Percentiles rank a stretch among this genome's conserved stretches.
These are phyloP conservation scores for Tylopilus plumbeoviolaceoides DNA, from an alignment of 768 basidiomycete species.

Conservation along the genomic window DNA sequence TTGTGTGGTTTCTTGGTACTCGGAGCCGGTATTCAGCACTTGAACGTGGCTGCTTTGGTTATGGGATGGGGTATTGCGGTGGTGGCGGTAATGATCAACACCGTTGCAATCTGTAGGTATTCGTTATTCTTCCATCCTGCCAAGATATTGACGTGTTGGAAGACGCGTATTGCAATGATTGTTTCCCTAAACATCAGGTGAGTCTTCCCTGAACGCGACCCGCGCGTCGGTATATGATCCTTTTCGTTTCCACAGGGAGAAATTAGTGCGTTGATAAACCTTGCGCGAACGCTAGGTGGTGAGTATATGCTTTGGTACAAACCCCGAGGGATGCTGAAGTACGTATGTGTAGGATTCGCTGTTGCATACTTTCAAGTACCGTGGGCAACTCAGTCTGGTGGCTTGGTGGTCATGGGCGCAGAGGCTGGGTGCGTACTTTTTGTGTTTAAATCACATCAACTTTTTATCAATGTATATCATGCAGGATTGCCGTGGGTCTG, in stretches of 20 bases:
- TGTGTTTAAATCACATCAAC: neutral
- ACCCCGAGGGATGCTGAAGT: neutral
- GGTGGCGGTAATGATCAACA: conserved; percentile 35
- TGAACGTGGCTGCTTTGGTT: conserved; percentile 29
- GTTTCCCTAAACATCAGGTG: conserved; percentile 34
- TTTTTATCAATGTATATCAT: neutral
- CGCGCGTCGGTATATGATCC: neutral
- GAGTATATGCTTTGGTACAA: neutral
- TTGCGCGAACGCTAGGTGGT: conserved; percentile 34
- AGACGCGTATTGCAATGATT: conserved; percentile 40
- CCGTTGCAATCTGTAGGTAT: conserved; percentile 37
- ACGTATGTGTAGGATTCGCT: conserved; percentile 25
- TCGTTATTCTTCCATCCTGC: neutral
- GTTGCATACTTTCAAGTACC: conserved; percentile 41
- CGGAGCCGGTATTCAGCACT: conserved; percentile 35
- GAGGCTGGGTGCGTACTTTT: conserved; percentile 34
- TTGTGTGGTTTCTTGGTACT: conserved; percentile 41
- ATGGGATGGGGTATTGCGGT: conserved; percentile 45
- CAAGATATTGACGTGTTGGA: neutral
- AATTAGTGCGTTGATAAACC: conserved; percentile 41
- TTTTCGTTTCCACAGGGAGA: conserved; percentile 31
- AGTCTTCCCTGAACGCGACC: neutral
- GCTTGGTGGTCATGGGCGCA: conserved; percentile 33
- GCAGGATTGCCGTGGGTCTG: conserved; percentile 31
- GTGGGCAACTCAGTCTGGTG: conserved; percentile 36